These are phyloP conservation scores for Mycena rebaudengoi DNA, from an alignment of 768 basidiomycete genomes.

Conservation along the genomic window DNA sequence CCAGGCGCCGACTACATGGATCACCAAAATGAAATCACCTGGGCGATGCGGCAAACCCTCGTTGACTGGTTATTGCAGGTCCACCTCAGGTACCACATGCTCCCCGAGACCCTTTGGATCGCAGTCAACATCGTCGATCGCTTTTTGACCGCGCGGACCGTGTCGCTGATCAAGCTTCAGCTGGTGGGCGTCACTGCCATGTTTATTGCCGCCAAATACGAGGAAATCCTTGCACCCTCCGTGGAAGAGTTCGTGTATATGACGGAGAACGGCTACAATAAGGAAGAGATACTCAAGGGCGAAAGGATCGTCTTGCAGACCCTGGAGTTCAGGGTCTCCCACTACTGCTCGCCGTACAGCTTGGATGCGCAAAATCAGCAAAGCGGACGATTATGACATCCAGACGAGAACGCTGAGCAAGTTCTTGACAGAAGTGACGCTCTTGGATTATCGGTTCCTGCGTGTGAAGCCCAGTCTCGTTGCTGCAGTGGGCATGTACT, in stretches of 20 bases:
- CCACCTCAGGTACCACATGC: slow-evolving; percentile 98
- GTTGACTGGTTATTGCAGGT: slow-evolving; percentile 99
- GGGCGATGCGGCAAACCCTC: slow-evolving; percentile 95
- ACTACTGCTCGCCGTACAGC: slow-evolving; percentile 98
- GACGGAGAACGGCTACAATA: slow-evolving; percentile 93
- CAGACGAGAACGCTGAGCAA: slow-evolving; percentile 98
- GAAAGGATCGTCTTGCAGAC: slow-evolving; percentile 96
- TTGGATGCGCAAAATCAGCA: slow-evolving; percentile 99
- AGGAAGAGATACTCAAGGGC: slow-evolving; percentile 97
- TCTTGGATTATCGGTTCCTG: slow-evolving; percentile 92
- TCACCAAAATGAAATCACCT: slow-evolving; percentile 89
- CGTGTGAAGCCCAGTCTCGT: slow-evolving; percentile 92
- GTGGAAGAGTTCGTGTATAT: slow-evolving; percentile 99
- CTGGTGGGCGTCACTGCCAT: slow-evolving; percentile 98
- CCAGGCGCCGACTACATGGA: slow-evolving; percentile 94
- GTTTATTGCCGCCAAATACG: slow-evolving; percentile 99
- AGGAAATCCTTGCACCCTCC: slow-evolving; percentile 96
- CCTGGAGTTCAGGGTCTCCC: slow-evolving; percentile 93
- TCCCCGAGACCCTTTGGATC: slow-evolving; percentile 99
- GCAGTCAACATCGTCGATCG: slow-evolving; percentile 96
- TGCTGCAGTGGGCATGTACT: slow-evolving; percentile 98
- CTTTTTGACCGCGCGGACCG: slow-evolving; percentile 88
- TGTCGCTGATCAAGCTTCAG: slow-evolving; percentile 90
- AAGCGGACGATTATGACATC: slow-evolving; percentile 98
- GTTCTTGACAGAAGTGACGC: slow-evolving; percentile 95